A percentile compares a stretch with the other conserved stretches of the same genome.
These are phyloP conservation scores for Catharanthus roseus DNA, from an alignment of 257 asterid species.

Conservation along the genomic window DNA sequence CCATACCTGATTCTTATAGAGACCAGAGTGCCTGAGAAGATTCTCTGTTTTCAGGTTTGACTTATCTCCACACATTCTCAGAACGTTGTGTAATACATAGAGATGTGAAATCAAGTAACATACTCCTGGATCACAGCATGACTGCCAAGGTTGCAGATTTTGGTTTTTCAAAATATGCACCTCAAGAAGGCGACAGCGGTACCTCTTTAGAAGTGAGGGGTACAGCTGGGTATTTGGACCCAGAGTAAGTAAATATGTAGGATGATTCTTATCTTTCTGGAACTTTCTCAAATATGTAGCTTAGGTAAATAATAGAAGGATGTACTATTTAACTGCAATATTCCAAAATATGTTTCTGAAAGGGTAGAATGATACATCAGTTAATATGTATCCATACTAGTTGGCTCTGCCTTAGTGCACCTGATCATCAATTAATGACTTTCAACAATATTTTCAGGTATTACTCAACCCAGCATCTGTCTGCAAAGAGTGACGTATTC, in stretches of 20 bases:
- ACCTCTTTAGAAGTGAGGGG: conserved; percentile 74
- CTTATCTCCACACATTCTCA: conserved; percentile 72
- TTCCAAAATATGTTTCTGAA: neutral
- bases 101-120: conserved; percentile 89
- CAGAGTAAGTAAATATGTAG: conserved; percentile 48
- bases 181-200: conserved; percentile 87
- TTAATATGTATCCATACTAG: neutral
- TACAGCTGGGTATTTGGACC: conserved; percentile 90
- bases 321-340: neutral
- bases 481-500: conserved; percentile 84
- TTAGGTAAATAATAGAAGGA: neutral
- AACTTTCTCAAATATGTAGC: conserved; percentile 1
- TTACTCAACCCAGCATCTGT: conserved; percentile 71
- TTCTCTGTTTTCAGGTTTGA: conserved; percentile 47
- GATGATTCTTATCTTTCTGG: neutral
- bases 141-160: conserved; percentile 86
- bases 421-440: neutral
- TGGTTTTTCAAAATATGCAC: conserved; percentile 83
- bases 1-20: neutral
- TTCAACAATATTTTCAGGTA: conserved; percentile 40
- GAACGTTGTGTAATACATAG: conserved; percentile 80
- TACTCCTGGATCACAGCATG: conserved; percentile 89
- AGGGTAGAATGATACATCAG: neutral
- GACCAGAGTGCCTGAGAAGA: conserved; percentile 7
- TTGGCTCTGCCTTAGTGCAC: neutral